phyloP scores from a whole-genome alignment of 805 yeast genomes.

The Metahyphopichia silvanorum region DNA sequence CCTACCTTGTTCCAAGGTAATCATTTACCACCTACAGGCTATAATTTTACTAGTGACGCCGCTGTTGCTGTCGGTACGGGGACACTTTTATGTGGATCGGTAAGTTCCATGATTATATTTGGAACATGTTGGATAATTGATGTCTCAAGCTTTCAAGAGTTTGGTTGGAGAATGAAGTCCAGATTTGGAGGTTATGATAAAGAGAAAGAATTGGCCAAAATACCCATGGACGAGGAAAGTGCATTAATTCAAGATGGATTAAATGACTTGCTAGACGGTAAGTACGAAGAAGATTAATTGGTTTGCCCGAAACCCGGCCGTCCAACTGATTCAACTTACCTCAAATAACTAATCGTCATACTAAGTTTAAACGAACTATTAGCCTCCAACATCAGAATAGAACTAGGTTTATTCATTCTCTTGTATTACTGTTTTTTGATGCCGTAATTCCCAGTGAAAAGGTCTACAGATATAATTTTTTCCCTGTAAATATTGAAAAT shows the following conservation, averaged over 20 bases:
- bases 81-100: slow-evolving; percentile 66
- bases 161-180: slow-evolving; percentile 64
- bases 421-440: too few relatives aligned
- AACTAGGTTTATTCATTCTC: too few relatives aligned
- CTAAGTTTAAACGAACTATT: too few relatives aligned
- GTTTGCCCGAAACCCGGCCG: too few relatives aligned
- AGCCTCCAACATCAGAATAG: too few relatives aligned
- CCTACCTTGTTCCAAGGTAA: slow-evolving; percentile 82
- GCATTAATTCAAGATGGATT: slow-evolving; percentile 53
- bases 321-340: too few relatives aligned
- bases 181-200: slow-evolving; percentile 67
- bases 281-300: slow-evolving; percentile 30
- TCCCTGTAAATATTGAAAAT: too few relatives aligned
- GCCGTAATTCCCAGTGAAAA: too few relatives aligned
- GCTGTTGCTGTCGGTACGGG: slow-evolving; percentile 82
- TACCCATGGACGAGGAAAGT: slow-evolving; percentile 56
- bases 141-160: slow-evolving; percentile 64
- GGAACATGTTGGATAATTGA: slow-evolving; percentile 82
- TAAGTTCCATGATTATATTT: slow-evolving; percentile 67
- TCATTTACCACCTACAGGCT: slow-evolving; percentile 76
- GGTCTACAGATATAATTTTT: too few relatives aligned
- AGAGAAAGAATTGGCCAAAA: slow-evolving; percentile 40
- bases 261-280: slow-evolving; percentile 48
- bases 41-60: slow-evolving; percentile 78
- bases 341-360: too few relatives aligned